These are phyloP conservation scores for Styphnolobium japonicum DNA, from an alignment of 306 rosid species.

Conservation along the genomic window DNA sequence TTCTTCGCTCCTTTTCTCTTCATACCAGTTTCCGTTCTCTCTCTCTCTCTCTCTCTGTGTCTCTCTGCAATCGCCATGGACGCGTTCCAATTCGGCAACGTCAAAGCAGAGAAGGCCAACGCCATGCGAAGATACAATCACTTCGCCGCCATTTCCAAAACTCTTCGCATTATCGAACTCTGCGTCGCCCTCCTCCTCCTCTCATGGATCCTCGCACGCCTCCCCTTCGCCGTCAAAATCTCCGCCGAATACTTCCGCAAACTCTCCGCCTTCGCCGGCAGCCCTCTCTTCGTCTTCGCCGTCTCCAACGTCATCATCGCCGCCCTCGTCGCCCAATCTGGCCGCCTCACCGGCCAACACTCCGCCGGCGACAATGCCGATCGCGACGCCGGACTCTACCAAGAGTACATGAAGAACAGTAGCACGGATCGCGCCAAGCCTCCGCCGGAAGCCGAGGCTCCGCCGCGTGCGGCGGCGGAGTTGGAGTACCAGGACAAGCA, in stretches of 20 bases:
- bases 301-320: slow-evolving; percentile 72
- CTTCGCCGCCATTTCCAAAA: slow-evolving; percentile 36
- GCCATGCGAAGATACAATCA: slow-evolving; percentile 32
- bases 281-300: slow-evolving; percentile 74
- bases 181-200: slow-evolving; percentile 32
- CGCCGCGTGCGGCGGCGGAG: not conserved
- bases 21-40: not conserved
- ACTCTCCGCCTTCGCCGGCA: slow-evolving; percentile 38
- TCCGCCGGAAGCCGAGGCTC: not conserved
- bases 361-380: not conserved
- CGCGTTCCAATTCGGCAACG: slow-evolving; percentile 27
- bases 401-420: slow-evolving; percentile 14
- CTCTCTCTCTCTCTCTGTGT: not conserved
- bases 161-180: slow-evolving; percentile 55
- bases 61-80: slow-evolving; percentile 25
- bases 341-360: slow-evolving; percentile 1
- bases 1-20: not conserved
- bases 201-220: slow-evolving; percentile 61
- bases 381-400: slow-evolving; percentile 28
- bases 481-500: slow-evolving; percentile 63
- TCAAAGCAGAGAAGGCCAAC: slow-evolving; percentile 29
- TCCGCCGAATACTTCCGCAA: slow-evolving; percentile 42
- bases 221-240: slow-evolving; percentile 54
- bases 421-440: not conserved
- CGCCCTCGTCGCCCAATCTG: slow-evolving; percentile 60